Evolutionary conservation across 306 rosid genomes (phyloP).

Genomic region (Lathyrus aphaca): DNA sequence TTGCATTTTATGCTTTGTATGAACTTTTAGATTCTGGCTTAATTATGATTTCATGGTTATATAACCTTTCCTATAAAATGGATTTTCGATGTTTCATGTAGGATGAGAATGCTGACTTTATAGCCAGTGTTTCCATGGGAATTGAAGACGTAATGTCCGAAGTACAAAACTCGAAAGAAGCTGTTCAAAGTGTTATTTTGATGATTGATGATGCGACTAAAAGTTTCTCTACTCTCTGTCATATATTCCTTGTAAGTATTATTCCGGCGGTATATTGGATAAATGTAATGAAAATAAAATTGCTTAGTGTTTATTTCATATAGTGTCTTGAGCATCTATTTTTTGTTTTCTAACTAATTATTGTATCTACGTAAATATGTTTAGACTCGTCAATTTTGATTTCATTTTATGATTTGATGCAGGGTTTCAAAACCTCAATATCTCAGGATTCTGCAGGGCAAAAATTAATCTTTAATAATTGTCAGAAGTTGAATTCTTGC

Average conservation of each 20-base stretch:
- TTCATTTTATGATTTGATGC: slow-evolving; percentile 37
- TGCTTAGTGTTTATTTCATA: slow-evolving; percentile 8
- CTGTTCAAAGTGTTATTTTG: slow-evolving; percentile 49
- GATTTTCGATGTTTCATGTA: slow-evolving; percentile 46
- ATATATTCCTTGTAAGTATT: slow-evolving; percentile 67
- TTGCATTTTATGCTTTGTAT: slow-evolving; percentile 37
- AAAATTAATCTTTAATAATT: slow-evolving; percentile 45
- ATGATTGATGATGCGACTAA: slow-evolving; percentile 62
- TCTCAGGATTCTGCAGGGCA: slow-evolving; percentile 50
- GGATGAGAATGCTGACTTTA: slow-evolving; percentile 62
- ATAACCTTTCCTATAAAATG: slow-evolving; percentile 31
- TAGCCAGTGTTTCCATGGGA: slow-evolving; percentile 51
- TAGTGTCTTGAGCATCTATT: slow-evolving; percentile 24
- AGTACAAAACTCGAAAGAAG: slow-evolving; percentile 63
- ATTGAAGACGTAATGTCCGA: slow-evolving; percentile 62
- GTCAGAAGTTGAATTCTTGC: slow-evolving; percentile 59
- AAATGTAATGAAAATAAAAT: slow-evolving; percentile 10
- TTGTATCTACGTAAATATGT: slow-evolving; percentile 24
- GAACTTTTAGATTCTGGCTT: slow-evolving; percentile 28
- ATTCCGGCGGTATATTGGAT: slow-evolving; percentile 19
- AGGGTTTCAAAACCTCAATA: slow-evolving; percentile 66
- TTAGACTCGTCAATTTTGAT: slow-evolving; percentile 13
- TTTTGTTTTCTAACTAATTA: slow-evolving; percentile 14
- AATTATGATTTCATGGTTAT: slow-evolving; percentile 8
- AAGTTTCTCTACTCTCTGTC: slow-evolving; percentile 57